Evolutionary conservation across 2,329 filamentous ascomycete genomes (phyloP), one percentile per base, ranked within the genome.

Genomic region (Colletotrichum cordylinicola): DNA sequence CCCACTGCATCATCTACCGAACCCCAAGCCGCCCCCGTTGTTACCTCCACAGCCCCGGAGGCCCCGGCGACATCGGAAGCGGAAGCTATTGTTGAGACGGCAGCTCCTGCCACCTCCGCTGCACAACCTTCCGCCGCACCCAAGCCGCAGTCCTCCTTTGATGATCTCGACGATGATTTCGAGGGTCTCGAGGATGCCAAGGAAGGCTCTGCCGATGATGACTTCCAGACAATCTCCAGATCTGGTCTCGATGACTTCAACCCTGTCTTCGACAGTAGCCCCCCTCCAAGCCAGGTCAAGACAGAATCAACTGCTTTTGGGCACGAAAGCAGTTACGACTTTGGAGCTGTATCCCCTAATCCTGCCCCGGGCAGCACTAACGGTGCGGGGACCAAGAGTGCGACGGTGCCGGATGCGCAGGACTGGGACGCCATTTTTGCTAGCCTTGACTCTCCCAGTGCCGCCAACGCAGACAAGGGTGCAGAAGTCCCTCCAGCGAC

Each of bases 361-460:
- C 84, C 84, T 15, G 81, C 79, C 21, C 79, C 74, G 73, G 80
- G 79, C 27, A 77, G 76, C 62, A 85, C 87, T 67, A 85, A 85
- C 66, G 82, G 86, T 74, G 82, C 84, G 64, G 82, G 83, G 60
- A 78, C 84, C 58, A 84, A 82, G 31, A 33, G 70, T 65, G 84
- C 87, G 75, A 82, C 84, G 33, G 79, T 86, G 7, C 60, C 71
- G 0, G 90, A 91, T 16, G 86, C 87, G 39, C 94, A 98, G 79
- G 96, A 98, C 83, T 98, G 97, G 97, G 96, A 98, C 81, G 94
- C 95, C 52, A 95, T 98, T 71, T 98, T 98, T 85, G 94, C 95
- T 2, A 93, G 93, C 31, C 87, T 98, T 9, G 94, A 96, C 79
- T 90, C 90, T 3, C 85, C 90, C 9, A 80, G 74, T 15, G 77